Conservation (phyloP, 495 filamentous ascomycete genomes). For the Tetracladium marchalianum region DNA sequence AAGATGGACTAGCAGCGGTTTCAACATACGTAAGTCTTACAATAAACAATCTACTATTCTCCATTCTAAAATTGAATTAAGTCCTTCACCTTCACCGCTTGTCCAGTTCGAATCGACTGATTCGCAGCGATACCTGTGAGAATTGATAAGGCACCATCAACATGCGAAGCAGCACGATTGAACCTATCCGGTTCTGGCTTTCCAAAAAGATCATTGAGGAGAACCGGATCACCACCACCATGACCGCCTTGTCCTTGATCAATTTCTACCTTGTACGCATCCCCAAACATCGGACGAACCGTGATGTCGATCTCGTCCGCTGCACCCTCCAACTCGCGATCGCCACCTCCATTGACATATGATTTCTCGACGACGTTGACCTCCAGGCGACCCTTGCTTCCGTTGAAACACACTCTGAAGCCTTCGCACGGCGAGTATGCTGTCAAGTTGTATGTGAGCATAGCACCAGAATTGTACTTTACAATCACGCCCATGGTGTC, state of each 20-base stretch:
- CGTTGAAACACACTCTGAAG: slow-evolving; percentile 36
- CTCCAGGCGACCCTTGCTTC: slow-evolving; percentile 34
- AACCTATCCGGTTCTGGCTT: slow-evolving; percentile 28
- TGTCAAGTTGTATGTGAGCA: slow-evolving; percentile 36
- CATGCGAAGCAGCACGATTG: slow-evolving; percentile 33
- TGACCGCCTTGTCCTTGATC: slow-evolving; percentile 29
- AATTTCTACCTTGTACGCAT: slow-evolving; percentile 33
- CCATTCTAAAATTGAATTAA: slow-evolving; percentile 24
- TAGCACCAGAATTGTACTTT: slow-evolving; percentile 40
- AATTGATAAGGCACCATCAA: slow-evolving; percentile 46
- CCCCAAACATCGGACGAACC: slow-evolving; percentile 32
- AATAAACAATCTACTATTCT: background rate
- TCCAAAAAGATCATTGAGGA: slow-evolving; percentile 36
- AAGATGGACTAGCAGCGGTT: no score
- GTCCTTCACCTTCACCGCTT: slow-evolving; percentile 36
- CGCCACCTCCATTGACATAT: slow-evolving; percentile 37
- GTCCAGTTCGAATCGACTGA: slow-evolving; percentile 41
- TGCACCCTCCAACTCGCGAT: slow-evolving; percentile 32
- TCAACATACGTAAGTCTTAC: no score
- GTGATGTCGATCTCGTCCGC: slow-evolving; percentile 28
- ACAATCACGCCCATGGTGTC: slow-evolving; percentile 51
- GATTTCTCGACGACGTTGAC: slow-evolving; percentile 39
- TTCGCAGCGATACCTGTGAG: slow-evolving; percentile 49
- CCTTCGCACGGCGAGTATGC: slow-evolving; percentile 41
- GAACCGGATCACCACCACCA: slow-evolving; percentile 34